A percentile compares a stretch with the other conserved stretches of the same genome.
These are phyloP conservation scores for Xylaria venustula DNA, from an alignment of 495 filamentous ascomycete species.

Conservation along the genomic window DNA sequence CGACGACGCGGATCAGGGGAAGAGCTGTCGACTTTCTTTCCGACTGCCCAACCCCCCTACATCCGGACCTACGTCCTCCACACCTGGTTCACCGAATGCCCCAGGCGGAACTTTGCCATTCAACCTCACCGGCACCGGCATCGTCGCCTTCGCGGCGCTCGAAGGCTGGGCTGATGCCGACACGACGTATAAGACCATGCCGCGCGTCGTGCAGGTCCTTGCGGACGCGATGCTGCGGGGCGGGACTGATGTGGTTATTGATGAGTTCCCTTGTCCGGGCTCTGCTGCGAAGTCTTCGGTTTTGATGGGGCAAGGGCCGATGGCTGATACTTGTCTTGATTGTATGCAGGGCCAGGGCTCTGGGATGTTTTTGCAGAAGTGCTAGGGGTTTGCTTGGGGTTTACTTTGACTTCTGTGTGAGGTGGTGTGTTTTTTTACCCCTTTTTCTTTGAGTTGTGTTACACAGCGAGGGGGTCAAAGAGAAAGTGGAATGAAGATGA, in stretches of 20 bases:
- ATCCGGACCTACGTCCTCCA: slow-evolving; percentile 22
- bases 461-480: too few relatives aligned
- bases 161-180: slow-evolving; percentile 29
- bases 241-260: slow-evolving; percentile 9
- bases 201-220: slow-evolving; percentile 35
- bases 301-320: slow-evolving; percentile 3
- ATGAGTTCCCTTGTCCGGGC: slow-evolving; percentile 22
- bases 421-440: background rate
- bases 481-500: too few relatives aligned
- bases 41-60: too few relatives aligned
- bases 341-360: slow-evolving; percentile 3
- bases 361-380: slow-evolving; percentile 12
- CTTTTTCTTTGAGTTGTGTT: too few relatives aligned
- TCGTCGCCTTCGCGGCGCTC: slow-evolving; percentile 53
- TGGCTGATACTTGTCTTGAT: slow-evolving; percentile 15
- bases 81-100: too few relatives aligned
- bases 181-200: slow-evolving; percentile 55
- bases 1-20: slow-evolving; percentile 48
- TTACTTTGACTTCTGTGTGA: background rate
- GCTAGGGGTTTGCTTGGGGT: background rate
- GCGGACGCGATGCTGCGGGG: slow-evolving; percentile 8
- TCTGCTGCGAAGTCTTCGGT: background rate
- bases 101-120: slow-evolving; percentile 41
- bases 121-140: slow-evolving; percentile 56
- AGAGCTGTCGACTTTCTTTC: slow-evolving; percentile 66